These are phyloP conservation scores for Calycina herbarum DNA, from an alignment of 2,329 filamentous ascomycete genomes.

Conservation along the genomic window DNA sequence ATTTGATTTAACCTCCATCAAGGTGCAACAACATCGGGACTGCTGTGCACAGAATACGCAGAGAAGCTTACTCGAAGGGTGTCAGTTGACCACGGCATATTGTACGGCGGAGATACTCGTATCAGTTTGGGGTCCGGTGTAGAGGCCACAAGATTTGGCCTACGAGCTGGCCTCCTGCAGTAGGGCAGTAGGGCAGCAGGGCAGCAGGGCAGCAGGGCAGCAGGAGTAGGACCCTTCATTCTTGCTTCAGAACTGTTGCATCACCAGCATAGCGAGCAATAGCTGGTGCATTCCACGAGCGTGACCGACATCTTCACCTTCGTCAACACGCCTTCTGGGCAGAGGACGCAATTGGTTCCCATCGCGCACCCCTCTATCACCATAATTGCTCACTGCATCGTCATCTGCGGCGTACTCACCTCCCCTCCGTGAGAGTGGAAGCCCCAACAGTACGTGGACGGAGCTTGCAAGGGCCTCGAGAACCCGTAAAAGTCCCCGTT, in stretches of 20 bases:
- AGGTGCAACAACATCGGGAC: slow-evolving; percentile 1
- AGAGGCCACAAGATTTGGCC: too few relatives aligned
- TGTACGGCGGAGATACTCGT: slow-evolving; percentile 1
- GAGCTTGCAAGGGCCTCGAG: too few relatives aligned
- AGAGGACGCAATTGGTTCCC: not conserved
- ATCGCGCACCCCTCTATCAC: not conserved
- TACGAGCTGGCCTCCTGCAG: too few relatives aligned
- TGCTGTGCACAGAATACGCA: not conserved
- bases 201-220: not conserved
- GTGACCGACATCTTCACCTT: not conserved
- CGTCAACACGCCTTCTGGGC: not conserved
- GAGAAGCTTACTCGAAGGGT: not conserved
- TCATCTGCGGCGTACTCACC: not conserved
- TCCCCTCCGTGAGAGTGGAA: too few relatives aligned
- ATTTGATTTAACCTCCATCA: not conserved
- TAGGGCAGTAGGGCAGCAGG: not conserved
- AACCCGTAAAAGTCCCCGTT: not conserved
- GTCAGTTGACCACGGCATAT: slow-evolving; percentile 10
- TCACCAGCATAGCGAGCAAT: not conserved
- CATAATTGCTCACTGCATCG: not conserved
- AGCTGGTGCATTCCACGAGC: not conserved
- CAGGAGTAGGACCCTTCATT: not conserved
- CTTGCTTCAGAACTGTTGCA: not conserved
- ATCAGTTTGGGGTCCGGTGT: not conserved
- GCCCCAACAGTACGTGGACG: too few relatives aligned